These are phyloP conservation scores for Periconia macrospinosa DNA, from an alignment of 2,329 filamentous ascomycete genomes.

Conservation along the genomic window DNA sequence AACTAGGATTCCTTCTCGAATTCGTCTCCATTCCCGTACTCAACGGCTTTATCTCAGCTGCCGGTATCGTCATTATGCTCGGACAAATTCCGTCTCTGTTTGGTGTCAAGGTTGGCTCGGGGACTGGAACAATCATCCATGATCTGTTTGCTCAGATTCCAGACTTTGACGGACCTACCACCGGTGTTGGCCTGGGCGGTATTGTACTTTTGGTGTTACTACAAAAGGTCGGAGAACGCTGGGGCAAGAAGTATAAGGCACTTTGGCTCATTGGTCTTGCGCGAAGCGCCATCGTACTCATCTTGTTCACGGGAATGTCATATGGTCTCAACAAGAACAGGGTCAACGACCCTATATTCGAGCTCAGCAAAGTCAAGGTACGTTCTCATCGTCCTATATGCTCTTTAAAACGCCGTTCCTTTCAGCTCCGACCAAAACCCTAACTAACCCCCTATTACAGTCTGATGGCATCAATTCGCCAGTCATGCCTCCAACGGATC, in stretches of 20 bases:
- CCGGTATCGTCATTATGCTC: conserved; percentile 66
- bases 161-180: conserved; percentile 60
- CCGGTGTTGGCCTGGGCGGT: conserved; percentile 61
- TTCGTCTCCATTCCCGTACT: conserved; percentile 68
- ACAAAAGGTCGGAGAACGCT: conserved; percentile 61
- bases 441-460: background rate
- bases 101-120: conserved; percentile 55
- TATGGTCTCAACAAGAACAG: conserved; percentile 61
- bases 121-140: conserved; percentile 60
- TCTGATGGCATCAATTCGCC: conserved; percentile 59
- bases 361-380: conserved; percentile 57
- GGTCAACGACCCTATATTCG: conserved; percentile 57
- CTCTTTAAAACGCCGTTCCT: background rate
- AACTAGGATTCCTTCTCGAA: conserved; percentile 66
- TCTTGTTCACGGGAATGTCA: conserved; percentile 65
- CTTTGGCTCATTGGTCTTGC: conserved; percentile 64
- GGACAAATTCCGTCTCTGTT: conserved; percentile 66
- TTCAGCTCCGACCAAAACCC: background rate
- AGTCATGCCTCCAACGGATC: conserved; percentile 48
- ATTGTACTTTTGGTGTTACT: conserved; percentile 60
- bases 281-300: conserved; percentile 61
- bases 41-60: conserved; percentile 67
- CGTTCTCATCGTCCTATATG: background rate
- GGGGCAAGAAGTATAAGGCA: conserved; percentile 60
- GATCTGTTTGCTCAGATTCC: conserved; percentile 61